Conservation (phyloP, 495 filamentous ascomycete genomes). For the Aspergillus mulundensis region DNA sequence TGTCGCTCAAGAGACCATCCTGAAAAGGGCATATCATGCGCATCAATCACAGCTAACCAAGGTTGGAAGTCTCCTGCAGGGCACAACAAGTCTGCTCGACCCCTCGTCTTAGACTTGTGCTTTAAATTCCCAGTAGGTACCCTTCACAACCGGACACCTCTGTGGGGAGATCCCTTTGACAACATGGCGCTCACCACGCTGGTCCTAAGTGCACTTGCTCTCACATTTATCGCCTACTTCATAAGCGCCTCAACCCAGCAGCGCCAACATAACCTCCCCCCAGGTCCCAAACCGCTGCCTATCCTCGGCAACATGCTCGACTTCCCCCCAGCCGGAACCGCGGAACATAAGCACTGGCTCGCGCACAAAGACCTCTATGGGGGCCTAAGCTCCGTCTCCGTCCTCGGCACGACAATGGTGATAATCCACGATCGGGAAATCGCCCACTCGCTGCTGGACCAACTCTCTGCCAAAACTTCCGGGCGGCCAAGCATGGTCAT, state of each 20-base stretch:
- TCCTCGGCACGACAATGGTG: conserved; percentile 43
- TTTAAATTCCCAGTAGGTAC: no score
- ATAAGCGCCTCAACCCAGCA: no score
- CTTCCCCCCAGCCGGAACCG: not conserved
- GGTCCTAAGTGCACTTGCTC: no score
- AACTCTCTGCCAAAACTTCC: conserved; percentile 40
- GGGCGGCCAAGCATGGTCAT: conserved; percentile 22
- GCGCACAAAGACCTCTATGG: conserved; percentile 5
- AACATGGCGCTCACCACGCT: no score
- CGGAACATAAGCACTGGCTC: conserved; percentile 3
- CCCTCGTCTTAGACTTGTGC: no score
- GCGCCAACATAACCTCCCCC: not conserved
- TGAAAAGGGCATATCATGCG: no score
- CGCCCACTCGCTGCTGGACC: conserved; percentile 43
- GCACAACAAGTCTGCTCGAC: no score
- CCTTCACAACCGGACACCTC: no score
- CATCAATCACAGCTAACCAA: not conserved
- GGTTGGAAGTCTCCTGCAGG: no score
- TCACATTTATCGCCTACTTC: no score
- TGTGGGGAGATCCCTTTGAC: no score
- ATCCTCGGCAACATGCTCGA: not conserved
- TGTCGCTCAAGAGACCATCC: no score
- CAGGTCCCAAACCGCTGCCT: not conserved
- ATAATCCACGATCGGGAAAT: conserved; percentile 43
- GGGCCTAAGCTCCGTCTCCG: conserved; percentile 46